Conservation (phyloP, 768 basidiomycete genomes). For the Kondoa malvinella region DNA sequence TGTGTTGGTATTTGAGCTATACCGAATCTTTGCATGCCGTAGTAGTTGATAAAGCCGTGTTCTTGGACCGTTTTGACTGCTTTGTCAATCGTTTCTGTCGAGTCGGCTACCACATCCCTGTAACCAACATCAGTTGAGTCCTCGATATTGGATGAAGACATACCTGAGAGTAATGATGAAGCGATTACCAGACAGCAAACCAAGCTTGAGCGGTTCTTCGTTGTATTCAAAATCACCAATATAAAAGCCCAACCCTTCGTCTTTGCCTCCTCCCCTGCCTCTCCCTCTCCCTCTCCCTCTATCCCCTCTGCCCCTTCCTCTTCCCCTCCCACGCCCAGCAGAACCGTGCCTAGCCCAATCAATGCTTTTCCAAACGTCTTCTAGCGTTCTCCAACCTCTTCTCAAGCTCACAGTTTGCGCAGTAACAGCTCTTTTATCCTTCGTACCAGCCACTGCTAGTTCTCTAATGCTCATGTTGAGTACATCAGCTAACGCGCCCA, state of each 20-base stretch:
- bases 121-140: neutral
- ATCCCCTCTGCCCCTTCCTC: constrained; percentile 18
- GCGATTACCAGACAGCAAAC: constrained; percentile 89
- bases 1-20: constrained; percentile 93
- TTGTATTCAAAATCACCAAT: constrained; percentile 76
- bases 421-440: constrained; percentile 95
- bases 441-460: constrained; percentile 80
- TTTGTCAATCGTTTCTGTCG: constrained; percentile 51
- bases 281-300: constrained; percentile 6
- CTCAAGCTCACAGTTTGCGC: constrained; percentile 66
- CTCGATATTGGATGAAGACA: constrained; percentile 19
- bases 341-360: constrained; percentile 35
- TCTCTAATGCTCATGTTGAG: constrained; percentile 55
- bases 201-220: constrained; percentile 66
- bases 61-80: constrained; percentile 60
- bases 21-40: constrained; percentile 95
- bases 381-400: constrained; percentile 56
- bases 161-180: constrained; percentile 89
- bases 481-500: constrained; percentile 57
- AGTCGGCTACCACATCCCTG: constrained; percentile 72
- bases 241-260: constrained; percentile 55
- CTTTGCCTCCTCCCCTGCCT: constrained; percentile 16
- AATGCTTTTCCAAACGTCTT: constrained; percentile 77
- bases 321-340: constrained; percentile 31
- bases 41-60: constrained; percentile 94